Evolutionary conservation across 2,329 filamentous ascomycete genomes (phyloP), one percentile per base, ranked within the genome.

Genomic region (Helminthosporium solani): DNA sequence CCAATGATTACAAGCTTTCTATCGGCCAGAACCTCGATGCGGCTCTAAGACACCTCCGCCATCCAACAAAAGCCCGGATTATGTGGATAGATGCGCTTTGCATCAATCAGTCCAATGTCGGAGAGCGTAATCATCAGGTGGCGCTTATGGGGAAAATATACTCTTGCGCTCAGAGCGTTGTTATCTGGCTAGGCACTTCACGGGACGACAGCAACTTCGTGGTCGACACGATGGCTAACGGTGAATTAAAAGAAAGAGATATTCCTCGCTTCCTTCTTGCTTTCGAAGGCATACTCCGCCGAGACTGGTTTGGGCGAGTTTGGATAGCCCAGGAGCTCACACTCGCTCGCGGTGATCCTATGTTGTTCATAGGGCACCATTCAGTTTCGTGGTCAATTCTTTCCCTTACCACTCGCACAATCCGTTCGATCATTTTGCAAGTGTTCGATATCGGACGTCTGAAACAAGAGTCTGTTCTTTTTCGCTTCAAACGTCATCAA

Each of bases 301-400:
- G 9, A 38, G 35, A 38, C 15, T 53, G 45, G 44, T 53, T 50
- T 33, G 27, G 36, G n/a, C 39, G 50, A 9, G 36, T 53, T 3
- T 55, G 50, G 47, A 35, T 56, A 7, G 40, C 48, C 9, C 51
- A 54, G 37, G 47, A 54, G 35, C 25, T 56, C 5, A 42, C 47
- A 9, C 16, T 56, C 6, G 43, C 52, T 14, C 34, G 39, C 4
- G 38, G 23, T 8, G 50, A 55, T 7, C 49, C 49, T 1, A 43
- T 31, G 2, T 28, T 52, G 7, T 33, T 39, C 15, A 23, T 48
- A 3, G 48, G 46, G 3, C 21, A 35, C 12, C 23, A 6, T 11
- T 30, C 36, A 1, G 2, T 41, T 2, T 25, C 31, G 12, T 46
- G 44, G 36, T 44, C 36, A 18, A 19, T 39, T n/a, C n/a, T 51